Evolutionary conservation across 768 basidiomycete genomes (phyloP).

Genomic region (Naganishia kalamii): DNA sequence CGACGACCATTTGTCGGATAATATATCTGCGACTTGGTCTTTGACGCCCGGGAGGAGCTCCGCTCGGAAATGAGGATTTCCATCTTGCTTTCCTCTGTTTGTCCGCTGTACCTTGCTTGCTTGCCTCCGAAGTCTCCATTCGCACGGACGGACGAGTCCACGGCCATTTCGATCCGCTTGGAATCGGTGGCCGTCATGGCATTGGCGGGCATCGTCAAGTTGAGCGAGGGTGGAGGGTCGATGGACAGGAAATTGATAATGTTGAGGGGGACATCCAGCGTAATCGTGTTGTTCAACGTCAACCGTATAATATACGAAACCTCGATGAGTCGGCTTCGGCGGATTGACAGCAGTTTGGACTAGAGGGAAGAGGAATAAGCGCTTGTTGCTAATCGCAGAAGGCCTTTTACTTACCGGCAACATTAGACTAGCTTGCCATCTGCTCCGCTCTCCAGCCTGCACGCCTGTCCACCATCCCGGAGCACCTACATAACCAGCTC

Average conservation of each 20-base stretch:
- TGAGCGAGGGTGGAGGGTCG: constrained; percentile 58
- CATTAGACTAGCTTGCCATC: constrained; percentile 64
- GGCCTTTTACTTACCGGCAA: constrained; percentile 60
- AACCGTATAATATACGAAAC: constrained; percentile 68
- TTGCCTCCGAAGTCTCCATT: constrained; percentile 14
- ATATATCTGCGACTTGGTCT: constrained; percentile 10
- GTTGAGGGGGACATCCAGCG: constrained; percentile 65
- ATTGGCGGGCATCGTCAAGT: background rate
- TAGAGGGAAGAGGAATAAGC: constrained; percentile 35
- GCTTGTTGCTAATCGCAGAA: background rate
- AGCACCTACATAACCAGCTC: constrained; percentile 66
- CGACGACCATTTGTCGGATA: constrained; percentile 10
- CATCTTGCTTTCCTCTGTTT: constrained; percentile 4
- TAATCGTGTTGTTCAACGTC: constrained; percentile 59
- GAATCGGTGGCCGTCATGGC: background rate
- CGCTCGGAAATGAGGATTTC: constrained; percentile 3
- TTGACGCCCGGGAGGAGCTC: constrained; percentile 7
- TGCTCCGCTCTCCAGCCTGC: constrained; percentile 55
- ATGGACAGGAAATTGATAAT: constrained; percentile 80
- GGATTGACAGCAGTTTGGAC: constrained; percentile 65
- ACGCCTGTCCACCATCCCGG: constrained; percentile 90
- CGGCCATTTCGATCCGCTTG: constrained; percentile 6
- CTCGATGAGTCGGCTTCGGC: constrained; percentile 65
- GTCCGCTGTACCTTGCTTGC: constrained; percentile 6
- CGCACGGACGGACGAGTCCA: constrained; percentile 7